Evolutionary conservation across 192 early-diverging fungal genomes (phyloP), one percentile per base, ranked within the genome.

Genomic region (Umbelopsis sp.): DNA sequence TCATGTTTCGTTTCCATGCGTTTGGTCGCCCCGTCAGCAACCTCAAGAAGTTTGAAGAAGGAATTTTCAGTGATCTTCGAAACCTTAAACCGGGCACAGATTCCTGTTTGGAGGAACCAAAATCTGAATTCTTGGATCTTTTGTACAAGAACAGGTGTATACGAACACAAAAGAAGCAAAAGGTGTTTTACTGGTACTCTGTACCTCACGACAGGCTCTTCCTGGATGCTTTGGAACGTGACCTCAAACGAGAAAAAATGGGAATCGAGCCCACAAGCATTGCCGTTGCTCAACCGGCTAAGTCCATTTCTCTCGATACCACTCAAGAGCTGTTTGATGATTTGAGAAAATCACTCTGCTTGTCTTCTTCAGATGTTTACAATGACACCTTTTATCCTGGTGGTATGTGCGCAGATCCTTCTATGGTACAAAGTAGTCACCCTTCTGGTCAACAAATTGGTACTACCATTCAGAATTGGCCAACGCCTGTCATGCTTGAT

Each of bases 161-260:
- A 72, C 91, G 97, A 41, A 97, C 96, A 4, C 97, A 98, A 78
- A 99, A 98, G 87, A 98, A 98, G 84, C 97, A 99, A 84, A 98
- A 98, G 68, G 97, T 99, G n/a, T 99, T 98, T 80, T 97, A 91
- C 77, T 99, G 97, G 96, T 92, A 90, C 77, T 92, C 94, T 21
- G 97, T 99, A 21, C 92, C 91, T 14, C 96, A 97, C 77, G 96
- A 99, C 76, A 77, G 91, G 44, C 89, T 99, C 45, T 99, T 99
- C 78, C 84, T 93, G 49, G 97, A 99, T 78, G 97, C 97, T 3
- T 88, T 98, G 54, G 96, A 99, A 81, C 89, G 97, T 44, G 96
- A 99, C 77, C 81, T 97, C 14, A 98, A 97, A 85, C 88, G 96
- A 31, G 97, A 97, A 81, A 88, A 95, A 8, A 87, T 91, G 71